Conservation (phyloP, 2,329 filamentous ascomycete genomes). For the Claviceps sp. region DNA sequence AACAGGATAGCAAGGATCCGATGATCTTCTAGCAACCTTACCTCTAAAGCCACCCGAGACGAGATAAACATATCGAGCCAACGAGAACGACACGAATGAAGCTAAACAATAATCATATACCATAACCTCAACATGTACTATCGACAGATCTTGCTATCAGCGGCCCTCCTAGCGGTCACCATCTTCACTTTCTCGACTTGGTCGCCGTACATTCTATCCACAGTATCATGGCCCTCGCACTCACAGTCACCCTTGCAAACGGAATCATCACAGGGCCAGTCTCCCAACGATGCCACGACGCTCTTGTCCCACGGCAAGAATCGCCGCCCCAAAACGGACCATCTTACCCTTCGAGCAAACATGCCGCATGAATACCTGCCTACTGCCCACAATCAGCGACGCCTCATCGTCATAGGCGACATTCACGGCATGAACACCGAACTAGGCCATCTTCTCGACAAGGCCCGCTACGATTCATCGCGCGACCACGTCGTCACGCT, state of each 20-base stretch:
- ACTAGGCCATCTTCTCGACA: constrained; percentile 50
- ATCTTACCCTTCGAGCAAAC: constrained; percentile 16
- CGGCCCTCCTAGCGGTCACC: background rate
- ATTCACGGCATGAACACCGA: constrained; percentile 76
- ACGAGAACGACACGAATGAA: background rate
- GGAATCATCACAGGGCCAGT: background rate
- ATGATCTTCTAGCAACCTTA: too few relatives aligned
- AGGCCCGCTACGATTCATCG: constrained; percentile 44
- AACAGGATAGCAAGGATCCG: too few relatives aligned
- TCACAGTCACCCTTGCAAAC: background rate
- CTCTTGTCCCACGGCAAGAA: background rate
- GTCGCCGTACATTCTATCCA: background rate
- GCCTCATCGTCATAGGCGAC: constrained; percentile 77
- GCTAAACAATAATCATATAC: too few relatives aligned
- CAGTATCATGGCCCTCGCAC: background rate
- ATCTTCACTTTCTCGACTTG: background rate
- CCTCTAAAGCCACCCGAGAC: background rate
- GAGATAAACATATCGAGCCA: background rate
- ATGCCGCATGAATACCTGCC: constrained; percentile 19
- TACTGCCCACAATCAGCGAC: constrained; percentile 28
- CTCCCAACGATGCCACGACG: background rate
- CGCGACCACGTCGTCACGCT: constrained; percentile 62
- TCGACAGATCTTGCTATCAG: background rate
- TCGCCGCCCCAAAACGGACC: constrained; percentile 8
- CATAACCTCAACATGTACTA: background rate